Evolutionary conservation across 2,329 filamentous ascomycete genomes (phyloP).

Genomic region (Aaosphaeria arxii): DNA sequence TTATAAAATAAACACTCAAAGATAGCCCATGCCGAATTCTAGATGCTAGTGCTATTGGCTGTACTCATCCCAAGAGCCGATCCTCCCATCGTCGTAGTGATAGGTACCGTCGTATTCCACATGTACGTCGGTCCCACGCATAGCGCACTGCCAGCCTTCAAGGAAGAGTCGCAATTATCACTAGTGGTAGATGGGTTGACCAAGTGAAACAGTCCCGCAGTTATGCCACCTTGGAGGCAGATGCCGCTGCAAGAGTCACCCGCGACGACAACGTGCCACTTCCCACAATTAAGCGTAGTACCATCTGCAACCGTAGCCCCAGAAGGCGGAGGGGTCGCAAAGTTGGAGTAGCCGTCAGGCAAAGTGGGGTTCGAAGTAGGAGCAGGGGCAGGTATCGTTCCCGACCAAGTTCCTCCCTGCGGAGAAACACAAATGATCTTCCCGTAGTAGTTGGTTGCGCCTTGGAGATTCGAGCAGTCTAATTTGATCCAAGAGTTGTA

Average conservation of each 20-base stretch:
- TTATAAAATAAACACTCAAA: too few relatives aligned
- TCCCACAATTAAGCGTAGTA: conserved; percentile 4
- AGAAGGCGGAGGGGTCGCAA: background rate
- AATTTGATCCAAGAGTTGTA: conserved; percentile 6
- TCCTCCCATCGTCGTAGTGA: background rate
- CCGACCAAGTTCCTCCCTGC: conserved; percentile 4
- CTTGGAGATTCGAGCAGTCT: conserved; percentile 3
- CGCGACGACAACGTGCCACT: conserved; percentile 5
- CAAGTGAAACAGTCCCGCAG: background rate
- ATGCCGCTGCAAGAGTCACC: conserved; percentile 3
- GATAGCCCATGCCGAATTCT: too few relatives aligned
- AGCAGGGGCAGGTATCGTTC: background rate
- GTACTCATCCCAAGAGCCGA: too few relatives aligned
- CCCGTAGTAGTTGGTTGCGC: conserved; percentile 5
- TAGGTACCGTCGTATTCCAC: conserved; percentile 2
- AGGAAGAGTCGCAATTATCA: conserved; percentile 5
- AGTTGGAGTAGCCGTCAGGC: background rate
- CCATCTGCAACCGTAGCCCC: background rate
- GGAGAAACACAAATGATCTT: conserved; percentile 6
- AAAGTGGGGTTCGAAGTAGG: conserved; percentile 1
- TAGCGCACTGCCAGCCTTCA: conserved; percentile 3
- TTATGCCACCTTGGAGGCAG: conserved; percentile 2
- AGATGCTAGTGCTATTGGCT: too few relatives aligned
- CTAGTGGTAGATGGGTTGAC: background rate
- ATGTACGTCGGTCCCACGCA: conserved; percentile 5